Evolutionary conservation across 768 basidiomycete species (phyloP).

Genomic region (Sporobolomyces roseus): DNA sequence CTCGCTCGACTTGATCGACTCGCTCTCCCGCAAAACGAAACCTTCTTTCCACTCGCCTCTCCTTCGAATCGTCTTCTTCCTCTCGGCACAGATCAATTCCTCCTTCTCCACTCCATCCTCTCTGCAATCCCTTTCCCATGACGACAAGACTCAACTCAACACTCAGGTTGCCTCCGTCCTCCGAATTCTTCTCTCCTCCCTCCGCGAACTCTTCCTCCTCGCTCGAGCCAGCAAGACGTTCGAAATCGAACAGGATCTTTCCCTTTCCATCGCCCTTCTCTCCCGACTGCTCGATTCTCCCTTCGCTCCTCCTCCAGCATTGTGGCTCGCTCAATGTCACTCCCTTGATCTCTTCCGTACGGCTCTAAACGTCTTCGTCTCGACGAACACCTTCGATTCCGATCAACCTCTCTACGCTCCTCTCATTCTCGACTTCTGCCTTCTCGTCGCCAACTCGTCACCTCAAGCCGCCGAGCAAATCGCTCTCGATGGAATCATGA

Average conservation of each 20-base stretch:
- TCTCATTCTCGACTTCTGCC: slow-evolving; percentile 78
- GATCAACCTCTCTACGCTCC: slow-evolving; percentile 53
- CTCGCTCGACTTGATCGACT: slow-evolving; percentile 66
- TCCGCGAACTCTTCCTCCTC: slow-evolving; percentile 61
- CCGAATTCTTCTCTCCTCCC: slow-evolving; percentile 60
- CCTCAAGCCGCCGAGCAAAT: slow-evolving; percentile 76
- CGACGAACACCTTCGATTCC: slow-evolving; percentile 53
- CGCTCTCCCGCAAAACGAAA: slow-evolving; percentile 63
- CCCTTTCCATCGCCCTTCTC: slow-evolving; percentile 74
- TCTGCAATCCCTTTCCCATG: slow-evolving; percentile 53
- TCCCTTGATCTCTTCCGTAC: slow-evolving; percentile 72
- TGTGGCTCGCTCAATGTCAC: slow-evolving; percentile 76
- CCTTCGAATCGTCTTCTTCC: slow-evolving; percentile 76
- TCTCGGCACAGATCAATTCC: slow-evolving; percentile 61
- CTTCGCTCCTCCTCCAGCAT: slow-evolving; percentile 62
- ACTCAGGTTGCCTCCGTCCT: slow-evolving; percentile 52
- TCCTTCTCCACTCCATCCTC: slow-evolving; percentile 56
- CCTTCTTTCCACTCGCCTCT: slow-evolving; percentile 74
- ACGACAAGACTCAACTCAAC: slow-evolving; percentile 53
- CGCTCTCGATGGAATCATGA: slow-evolving; percentile 73
- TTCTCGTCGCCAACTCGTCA: slow-evolving; percentile 67
- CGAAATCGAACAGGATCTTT: slow-evolving; percentile 70
- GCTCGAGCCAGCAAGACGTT: slow-evolving; percentile 57
- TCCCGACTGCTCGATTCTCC: slow-evolving; percentile 70
- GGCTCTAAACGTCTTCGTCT: slow-evolving; percentile 50